Base-by-base conservation (phyloP, 768 basidiomycete species). In the Candolleomyces aberdarensis region DNA sequence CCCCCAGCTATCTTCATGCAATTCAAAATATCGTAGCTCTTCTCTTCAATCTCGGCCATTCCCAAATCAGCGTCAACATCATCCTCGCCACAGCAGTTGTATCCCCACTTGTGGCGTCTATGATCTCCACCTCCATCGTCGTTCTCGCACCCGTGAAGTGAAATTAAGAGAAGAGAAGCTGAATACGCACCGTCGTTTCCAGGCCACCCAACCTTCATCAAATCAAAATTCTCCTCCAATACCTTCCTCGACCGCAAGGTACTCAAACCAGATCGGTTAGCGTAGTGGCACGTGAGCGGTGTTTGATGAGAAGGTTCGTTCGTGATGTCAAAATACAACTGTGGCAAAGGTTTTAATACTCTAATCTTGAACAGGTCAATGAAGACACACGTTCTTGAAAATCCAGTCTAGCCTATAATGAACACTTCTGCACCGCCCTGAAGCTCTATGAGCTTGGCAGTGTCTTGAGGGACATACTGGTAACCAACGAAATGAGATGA, bases 231-330 rank as follows among this genome's bases (percentile, higher is more conserved):
- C 59, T 80, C 68, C 1, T 83, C 77, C 54, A 87, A 81, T n/a
- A 82, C 76, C 65, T 84, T 79, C 29, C 85, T 71, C 32, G 84
- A 80, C n/a, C 80, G 71, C 64, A 83, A 82, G 3, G 84, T 85
- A 67, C 84, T 87, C 19, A 82, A 68, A 2, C 84, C 85, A 0
- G 86, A 85, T 2, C 76, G 74, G 67, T 86, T 80, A 2, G 83
- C 85, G 64, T 88, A 88, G 71, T 88, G 85, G 65, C 86, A 87
- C 85, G 87, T 87, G 70, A 80, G 85, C 0, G 85, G 85, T 64
- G 87, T 87, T 64, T 86, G 85, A 63, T 86, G 84, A 2, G 85
- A 86, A 0, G 85, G 85, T 64, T 88, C 86, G 65, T 88, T 78
- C 9, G 85, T 85, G 0, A 78, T 74, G 60, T 87, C 86, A 62